phyloP scores from a whole-genome alignment of 805 yeast species.

The Isabelozyma gotoi region DNA sequence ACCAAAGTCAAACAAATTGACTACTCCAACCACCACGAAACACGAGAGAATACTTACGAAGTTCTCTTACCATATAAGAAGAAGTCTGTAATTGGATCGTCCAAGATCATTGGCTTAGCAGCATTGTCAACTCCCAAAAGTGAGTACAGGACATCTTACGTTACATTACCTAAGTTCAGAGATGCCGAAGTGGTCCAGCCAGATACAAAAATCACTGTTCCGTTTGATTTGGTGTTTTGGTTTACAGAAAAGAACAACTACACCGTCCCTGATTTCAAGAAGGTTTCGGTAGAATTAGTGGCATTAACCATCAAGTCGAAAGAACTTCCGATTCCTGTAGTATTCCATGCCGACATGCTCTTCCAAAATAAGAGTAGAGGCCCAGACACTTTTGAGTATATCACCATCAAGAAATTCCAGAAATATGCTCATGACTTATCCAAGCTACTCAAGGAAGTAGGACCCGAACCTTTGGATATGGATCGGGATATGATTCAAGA shows the following conservation, averaged over 20 bases:
- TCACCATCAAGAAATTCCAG: slow-evolving; percentile 33
- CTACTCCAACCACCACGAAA: not conserved
- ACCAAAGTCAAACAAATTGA: slow-evolving; percentile 10
- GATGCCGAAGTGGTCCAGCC: slow-evolving; percentile 3
- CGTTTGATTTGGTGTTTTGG: slow-evolving; percentile 27
- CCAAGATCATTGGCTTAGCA: slow-evolving; percentile 32
- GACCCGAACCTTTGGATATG: slow-evolving; percentile 21
- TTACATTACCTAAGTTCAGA: slow-evolving; percentile 17
- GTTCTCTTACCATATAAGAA: slow-evolving; percentile 29
- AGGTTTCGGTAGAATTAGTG: slow-evolving; percentile 28
- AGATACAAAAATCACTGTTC: slow-evolving; percentile 22
- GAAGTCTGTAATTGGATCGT: slow-evolving; percentile 25
- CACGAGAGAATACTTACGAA: slow-evolving; percentile 19
- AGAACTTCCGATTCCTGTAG: slow-evolving; percentile 33
- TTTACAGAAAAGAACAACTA: slow-evolving; percentile 16
- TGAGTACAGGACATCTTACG: slow-evolving; percentile 26
- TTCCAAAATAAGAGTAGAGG: slow-evolving; percentile 28
- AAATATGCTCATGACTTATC: slow-evolving; percentile 28
- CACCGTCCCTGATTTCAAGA: slow-evolving; percentile 23
- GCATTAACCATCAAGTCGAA: slow-evolving; percentile 31
- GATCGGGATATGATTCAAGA: slow-evolving; percentile 26
- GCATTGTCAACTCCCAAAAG: slow-evolving; percentile 31
- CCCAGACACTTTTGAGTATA: slow-evolving; percentile 28
- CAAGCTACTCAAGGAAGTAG: slow-evolving; percentile 20
- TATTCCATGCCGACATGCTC: slow-evolving; percentile 32